A percentile compares a stretch with the other conserved stretches of the same genome.
Conservation (phyloP, 768 basidiomycete species). For the Boletus reticulatus region DNA sequence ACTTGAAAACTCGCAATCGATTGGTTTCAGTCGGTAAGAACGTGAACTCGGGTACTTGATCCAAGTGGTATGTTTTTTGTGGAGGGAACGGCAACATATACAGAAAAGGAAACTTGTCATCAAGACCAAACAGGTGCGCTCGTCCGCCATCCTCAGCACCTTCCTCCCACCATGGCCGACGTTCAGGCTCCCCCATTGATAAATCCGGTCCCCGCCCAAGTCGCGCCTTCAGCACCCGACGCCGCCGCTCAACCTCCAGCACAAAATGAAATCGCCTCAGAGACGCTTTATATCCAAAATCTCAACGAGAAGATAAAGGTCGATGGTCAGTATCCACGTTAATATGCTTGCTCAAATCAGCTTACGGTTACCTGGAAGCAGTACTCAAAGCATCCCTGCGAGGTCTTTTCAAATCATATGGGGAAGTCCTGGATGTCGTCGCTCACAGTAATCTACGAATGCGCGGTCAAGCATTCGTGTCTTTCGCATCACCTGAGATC, state of each 20-base stretch:
- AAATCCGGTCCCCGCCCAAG: conserved; percentile 28
- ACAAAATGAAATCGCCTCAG: conserved; percentile 55
- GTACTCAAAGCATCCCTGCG: conserved; percentile 87
- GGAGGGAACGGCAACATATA: neutral
- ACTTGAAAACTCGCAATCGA: neutral
- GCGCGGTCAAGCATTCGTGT: conserved; percentile 98
- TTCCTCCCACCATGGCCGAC: conserved; percentile 35
- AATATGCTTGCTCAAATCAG: conserved; percentile 2
- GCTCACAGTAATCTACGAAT: conserved; percentile 94
- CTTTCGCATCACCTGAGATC: conserved; percentile 77
- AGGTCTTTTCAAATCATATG: conserved; percentile 90
- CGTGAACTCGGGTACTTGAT: no score
- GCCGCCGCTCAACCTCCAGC: conserved; percentile 13
- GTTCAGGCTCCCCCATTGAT: conserved; percentile 30
- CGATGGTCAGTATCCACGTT: conserved; percentile 45
- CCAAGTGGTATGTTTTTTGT: neutral
- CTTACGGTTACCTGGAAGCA: conserved; percentile 28
- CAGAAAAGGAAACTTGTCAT: conserved; percentile 16
- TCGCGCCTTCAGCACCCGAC: conserved; percentile 16
- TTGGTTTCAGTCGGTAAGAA: neutral
- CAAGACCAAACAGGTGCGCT: conserved; percentile 21
- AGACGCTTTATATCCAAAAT: conserved; percentile 96
- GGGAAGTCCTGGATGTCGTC: conserved; percentile 91
- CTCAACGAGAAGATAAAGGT: conserved; percentile 92
- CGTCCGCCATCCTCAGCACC: neutral